Percentiles rank a stretch among this genome's conserved stretches.
These are phyloP conservation scores for Leishmania braziliensis DNA, from an alignment of 208 protist species.

Conservation along the genomic window DNA sequence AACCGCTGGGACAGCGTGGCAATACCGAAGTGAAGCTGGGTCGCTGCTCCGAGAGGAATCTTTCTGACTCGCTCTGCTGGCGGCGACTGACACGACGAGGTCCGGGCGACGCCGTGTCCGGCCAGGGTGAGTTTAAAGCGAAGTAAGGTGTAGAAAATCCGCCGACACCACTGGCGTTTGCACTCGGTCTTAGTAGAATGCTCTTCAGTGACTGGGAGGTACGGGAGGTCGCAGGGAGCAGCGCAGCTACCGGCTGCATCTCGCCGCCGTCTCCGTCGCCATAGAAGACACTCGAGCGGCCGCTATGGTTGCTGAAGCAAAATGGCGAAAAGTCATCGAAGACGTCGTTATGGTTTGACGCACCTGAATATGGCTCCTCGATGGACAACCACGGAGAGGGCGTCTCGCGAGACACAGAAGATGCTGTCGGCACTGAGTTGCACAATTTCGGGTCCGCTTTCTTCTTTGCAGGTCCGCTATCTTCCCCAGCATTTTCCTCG, in stretches of 20 bases:
- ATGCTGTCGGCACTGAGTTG: background rate
- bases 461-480: background rate
- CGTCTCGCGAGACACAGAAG: background rate
- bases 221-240: background rate
- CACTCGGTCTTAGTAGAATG: slow-evolving; percentile 21
- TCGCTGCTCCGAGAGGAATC: background rate
- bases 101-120: background rate
- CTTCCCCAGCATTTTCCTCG: background rate
- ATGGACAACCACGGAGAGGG: slow-evolving; percentile 2
- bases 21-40: background rate
- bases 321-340: background rate
- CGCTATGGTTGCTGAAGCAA: background rate
- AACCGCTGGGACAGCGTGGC: background rate
- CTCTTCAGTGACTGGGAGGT: slow-evolving; percentile 12
- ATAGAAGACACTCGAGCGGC: background rate
- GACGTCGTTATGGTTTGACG: background rate
- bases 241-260: background rate
- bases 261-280: background rate
- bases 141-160: background rate
- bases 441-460: background rate
- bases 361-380: background rate
- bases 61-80: background rate
- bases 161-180: background rate
- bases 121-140: background rate
- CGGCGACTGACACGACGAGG: background rate